Base-by-base conservation (phyloP, 2,329 filamentous ascomycete genomes). In the Arthrobotrys musiformis region DNA sequence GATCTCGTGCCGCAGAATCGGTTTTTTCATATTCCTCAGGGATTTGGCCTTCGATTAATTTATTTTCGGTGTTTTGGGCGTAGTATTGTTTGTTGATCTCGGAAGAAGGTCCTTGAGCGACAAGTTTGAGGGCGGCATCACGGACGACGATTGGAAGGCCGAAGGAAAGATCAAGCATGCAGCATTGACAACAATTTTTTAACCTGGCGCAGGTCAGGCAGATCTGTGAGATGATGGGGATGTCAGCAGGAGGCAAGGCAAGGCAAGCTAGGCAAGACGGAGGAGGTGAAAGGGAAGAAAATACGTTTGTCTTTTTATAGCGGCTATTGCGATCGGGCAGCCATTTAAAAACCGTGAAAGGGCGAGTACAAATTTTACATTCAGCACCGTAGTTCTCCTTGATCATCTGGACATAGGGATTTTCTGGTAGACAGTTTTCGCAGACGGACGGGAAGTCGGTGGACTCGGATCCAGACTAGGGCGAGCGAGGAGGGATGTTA, bases 171-270 rank as follows among this genome's bases (percentile, higher is more conserved):
- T 99, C 95, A 64, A 99, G 90, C 93, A 98, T 98, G 86, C 95
- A 99, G 85, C 91, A 94, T 86, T 99, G 95, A 82, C 95, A 99
- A 86, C 95, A 98, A 86, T 99, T 99, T 85, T 99, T 99, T 80
- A 98, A 88, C 50, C 95, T 92, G 22, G 95, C 94, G 86, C 95
- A 99, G 44, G 95, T 99, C 24, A 99, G 87, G 84, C 95, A 99
- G 19, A 78, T 78, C 74, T 78, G 58, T 19, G 33, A 6, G 7
- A 13, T 19, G 42, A 6, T 24, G n/a, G 13, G 37, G 4, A 46
- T 52, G 8, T 73, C 60, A 54, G 68, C 37, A 33, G 22, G n/a
- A 6, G 5, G 13, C 11, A 26, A 35, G 44, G 15, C 42, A 9
- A 30, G 22, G 22, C n/a, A n/a, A n/a, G 6, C 40, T 19, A 9